These are phyloP conservation scores for Jaltomata sinuosa DNA, from an alignment of 257 asterid species.

Conservation along the genomic window DNA sequence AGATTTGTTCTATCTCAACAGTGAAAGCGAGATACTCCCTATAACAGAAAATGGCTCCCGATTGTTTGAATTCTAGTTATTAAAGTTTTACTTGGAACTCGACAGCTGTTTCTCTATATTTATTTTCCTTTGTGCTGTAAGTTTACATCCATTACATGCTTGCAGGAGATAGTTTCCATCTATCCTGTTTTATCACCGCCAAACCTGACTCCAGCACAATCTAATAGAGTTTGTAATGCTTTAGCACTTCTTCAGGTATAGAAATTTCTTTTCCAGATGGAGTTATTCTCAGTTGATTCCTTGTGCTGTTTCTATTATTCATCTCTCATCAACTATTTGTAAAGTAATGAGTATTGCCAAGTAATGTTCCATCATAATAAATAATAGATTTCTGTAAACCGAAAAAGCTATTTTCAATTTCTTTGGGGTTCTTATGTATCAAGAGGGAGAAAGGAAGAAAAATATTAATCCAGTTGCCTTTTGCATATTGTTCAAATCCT, in stretches of 20 bases:
- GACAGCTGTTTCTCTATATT: background rate
- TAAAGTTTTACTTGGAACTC: background rate
- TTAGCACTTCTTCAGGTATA: constrained; percentile 95
- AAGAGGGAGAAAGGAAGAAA: background rate
- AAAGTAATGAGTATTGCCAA: background rate
- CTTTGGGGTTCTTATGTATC: background rate
- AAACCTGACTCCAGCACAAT: constrained; percentile 80
- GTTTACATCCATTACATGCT: background rate
- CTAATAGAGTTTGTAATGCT: constrained; percentile 95
- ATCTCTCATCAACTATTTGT: background rate
- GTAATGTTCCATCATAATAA: background rate
- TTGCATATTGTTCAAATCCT: background rate
- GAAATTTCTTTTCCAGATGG: background rate
- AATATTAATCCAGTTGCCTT: background rate
- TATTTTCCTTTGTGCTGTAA: background rate
- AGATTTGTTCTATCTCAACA: background rate
- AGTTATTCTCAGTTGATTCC: background rate
- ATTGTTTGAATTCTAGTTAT: background rate
- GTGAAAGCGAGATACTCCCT: background rate
- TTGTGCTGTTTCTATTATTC: background rate
- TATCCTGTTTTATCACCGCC: constrained; percentile 97
- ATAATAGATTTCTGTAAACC: background rate
- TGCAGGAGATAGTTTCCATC: constrained; percentile 91
- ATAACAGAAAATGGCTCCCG: background rate
- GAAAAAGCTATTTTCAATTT: background rate